Base-by-base conservation (phyloP, 192 early-diverging fungal genomes). In the Linnemannia hyalina region DNA sequence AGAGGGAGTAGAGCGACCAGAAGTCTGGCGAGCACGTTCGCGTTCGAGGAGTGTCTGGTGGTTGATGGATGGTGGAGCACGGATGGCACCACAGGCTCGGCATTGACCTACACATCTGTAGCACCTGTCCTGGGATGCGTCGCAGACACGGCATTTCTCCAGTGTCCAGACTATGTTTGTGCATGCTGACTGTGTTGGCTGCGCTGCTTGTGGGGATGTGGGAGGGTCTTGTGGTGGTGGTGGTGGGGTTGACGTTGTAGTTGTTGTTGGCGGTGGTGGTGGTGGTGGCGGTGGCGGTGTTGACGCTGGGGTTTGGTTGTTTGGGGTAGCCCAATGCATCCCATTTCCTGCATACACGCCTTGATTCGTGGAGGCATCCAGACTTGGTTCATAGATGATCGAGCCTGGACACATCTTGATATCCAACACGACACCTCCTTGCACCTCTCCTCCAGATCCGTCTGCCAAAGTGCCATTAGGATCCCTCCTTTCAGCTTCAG, bases 51-150 rank as follows among this genome's bases (percentile, higher is more conserved):
- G 52, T 20, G 78, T 79, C 18, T 85, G 77, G 29, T 88, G 85
- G 74, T 89, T 90, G 26, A 89, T 88, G 52, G 73, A 80, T 1
- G 89, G 89, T 26, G 89, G 88, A 13, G 80, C 55, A 0, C 89
- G 85, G 18, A 73, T 54, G n/a, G 76, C 57, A 10, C 69, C 46
- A 42, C 89, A 90, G 0, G 73, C 36, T 3, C 23, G 44, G 46
- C 89, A 90, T 32, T 73, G 52, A 2, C 76, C 42, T 1, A 85
- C 82, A 70, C 89, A 90, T 49, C 80, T 63, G 74, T 81, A 90
- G 20, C 89, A 90, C 23, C 70, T 52, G 4, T 82, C 79, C 55
- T 89, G 86, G 15, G 74, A 83, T 68, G 78, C 63, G 0, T 81
- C 71, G 55, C 89, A 90, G 2, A 80, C 76, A 49, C 82, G 83